These are phyloP conservation scores for Tuber melanosporum DNA, from an alignment of 495 filamentous ascomycete genomes.

Conservation along the genomic window DNA sequence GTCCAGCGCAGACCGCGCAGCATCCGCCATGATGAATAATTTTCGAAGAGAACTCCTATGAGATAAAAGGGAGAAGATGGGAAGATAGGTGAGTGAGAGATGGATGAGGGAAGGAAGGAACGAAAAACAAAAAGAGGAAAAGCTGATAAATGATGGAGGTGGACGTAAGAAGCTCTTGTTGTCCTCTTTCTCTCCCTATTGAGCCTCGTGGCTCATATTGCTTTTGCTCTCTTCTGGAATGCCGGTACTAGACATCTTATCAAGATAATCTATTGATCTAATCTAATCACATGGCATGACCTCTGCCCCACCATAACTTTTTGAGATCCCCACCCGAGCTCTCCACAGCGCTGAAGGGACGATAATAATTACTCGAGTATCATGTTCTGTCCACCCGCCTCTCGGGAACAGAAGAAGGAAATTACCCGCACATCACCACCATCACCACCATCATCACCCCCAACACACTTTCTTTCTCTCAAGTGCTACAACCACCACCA, in stretches of 20 bases:
- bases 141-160: not conserved
- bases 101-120: not conserved
- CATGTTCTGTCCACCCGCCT: too few species aligned
- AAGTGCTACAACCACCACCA: not conserved
- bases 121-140: not conserved
- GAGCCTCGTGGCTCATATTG: not conserved
- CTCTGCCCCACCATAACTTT: not conserved
- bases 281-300: not conserved
- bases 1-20: conserved; percentile 54
- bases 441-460: not conserved
- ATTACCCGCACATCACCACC: not conserved
- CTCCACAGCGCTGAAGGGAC: too few species aligned
- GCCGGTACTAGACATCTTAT: not conserved
- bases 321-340: not conserved
- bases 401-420: not conserved
- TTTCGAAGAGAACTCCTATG: not conserved
- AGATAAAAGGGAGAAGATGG: not conserved
- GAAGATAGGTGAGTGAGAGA: not conserved
- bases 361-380: too few species aligned
- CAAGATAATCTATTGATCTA: not conserved
- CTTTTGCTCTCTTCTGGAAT: not conserved
- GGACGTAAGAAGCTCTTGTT: conserved; percentile 4
- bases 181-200: not conserved
- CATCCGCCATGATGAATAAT: conserved; percentile 23
- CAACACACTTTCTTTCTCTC: not conserved